Evolutionary conservation across 2,329 filamentous ascomycete species (phyloP).

Genomic region (Fusarium luffae): DNA sequence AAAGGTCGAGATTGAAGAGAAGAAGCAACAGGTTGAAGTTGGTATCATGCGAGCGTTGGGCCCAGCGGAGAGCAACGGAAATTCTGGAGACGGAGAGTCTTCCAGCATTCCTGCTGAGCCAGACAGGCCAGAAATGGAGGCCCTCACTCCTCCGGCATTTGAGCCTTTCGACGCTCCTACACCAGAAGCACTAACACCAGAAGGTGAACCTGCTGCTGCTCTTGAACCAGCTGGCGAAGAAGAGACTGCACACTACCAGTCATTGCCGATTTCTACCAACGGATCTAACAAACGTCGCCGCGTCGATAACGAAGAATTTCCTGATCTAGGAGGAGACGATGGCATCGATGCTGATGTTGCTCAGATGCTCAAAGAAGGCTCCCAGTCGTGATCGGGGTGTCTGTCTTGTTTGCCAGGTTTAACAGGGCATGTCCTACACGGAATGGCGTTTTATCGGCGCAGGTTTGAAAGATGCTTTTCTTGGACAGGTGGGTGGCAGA

Average conservation of each 20-base stretch:
- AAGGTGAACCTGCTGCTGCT: slow-evolving; percentile 41
- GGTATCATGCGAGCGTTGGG: slow-evolving; percentile 88
- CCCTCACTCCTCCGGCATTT: slow-evolving; percentile 77
- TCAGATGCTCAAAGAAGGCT: slow-evolving; percentile 58
- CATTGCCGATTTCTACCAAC: slow-evolving; percentile 61
- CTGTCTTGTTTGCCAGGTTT: not conserved
- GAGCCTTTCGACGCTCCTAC: slow-evolving; percentile 40
- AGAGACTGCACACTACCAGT: slow-evolving; percentile 60
- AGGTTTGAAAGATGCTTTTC: not conserved
- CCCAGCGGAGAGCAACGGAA: slow-evolving; percentile 64
- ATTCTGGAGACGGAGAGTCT: slow-evolving; percentile 60
- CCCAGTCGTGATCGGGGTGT: slow-evolving; percentile 21
- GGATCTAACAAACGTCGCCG: slow-evolving; percentile 68
- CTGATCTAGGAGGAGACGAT: slow-evolving; percentile 65
- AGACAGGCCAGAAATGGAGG: slow-evolving; percentile 84
- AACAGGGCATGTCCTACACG: not conserved
- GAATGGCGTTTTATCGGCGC: not conserved
- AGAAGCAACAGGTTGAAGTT: slow-evolving; percentile 90
- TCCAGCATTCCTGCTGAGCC: slow-evolving; percentile 66
- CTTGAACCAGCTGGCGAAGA: slow-evolving; percentile 47
- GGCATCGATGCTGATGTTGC: slow-evolving; percentile 68
- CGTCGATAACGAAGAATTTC: slow-evolving; percentile 63
- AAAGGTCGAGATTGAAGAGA: slow-evolving; percentile 78
- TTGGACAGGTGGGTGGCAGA: not conserved
- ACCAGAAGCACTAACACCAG: slow-evolving; percentile 31